Conservation (phyloP, 176 grass and related monocot species). For the Coix lacrymajobi region DNA sequence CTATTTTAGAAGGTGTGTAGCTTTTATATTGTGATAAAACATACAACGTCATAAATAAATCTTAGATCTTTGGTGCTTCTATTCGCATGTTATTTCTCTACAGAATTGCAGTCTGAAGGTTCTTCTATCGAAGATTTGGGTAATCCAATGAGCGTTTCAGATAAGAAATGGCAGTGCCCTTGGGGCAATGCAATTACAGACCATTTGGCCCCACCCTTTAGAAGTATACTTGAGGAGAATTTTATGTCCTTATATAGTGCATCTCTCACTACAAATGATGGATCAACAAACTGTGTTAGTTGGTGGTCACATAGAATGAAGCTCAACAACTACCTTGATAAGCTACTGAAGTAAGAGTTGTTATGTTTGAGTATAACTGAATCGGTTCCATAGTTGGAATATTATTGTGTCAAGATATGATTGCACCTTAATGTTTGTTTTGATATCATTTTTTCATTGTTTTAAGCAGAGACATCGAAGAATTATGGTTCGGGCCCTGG, state of each 20-base stretch:
- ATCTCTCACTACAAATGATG: conserved; percentile 22
- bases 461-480: conserved; percentile 66
- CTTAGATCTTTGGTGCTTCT: conserved; percentile 17
- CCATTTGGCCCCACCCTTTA: conserved; percentile 63
- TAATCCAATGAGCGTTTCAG: background rate
- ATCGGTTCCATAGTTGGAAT: conserved; percentile 9
- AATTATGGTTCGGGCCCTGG: conserved; percentile 91
- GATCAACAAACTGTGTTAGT: conserved; percentile 25
- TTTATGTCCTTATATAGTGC: conserved; percentile 51
- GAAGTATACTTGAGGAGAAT: conserved; percentile 62
- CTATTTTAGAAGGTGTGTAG: conserved; percentile 40
- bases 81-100: conserved; percentile 17
- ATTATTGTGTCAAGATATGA: background rate
- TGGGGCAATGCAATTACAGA: conserved; percentile 65
- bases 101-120: conserved; percentile 49
- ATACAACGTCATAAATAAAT: background rate
- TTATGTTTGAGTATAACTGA: conserved; percentile 11
- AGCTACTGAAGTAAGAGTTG: conserved; percentile 56
- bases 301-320: conserved; percentile 72
- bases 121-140: conserved; percentile 27
- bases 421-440: background rate
- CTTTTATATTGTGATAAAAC: background rate
- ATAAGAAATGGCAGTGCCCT: conserved; percentile 76
- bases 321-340: conserved; percentile 59
- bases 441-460: conserved; percentile 15